These are phyloP conservation scores for Fonsecaea pedrosoi DNA, from an alignment of 2,329 filamentous ascomycete genomes.

Conservation along the genomic window DNA sequence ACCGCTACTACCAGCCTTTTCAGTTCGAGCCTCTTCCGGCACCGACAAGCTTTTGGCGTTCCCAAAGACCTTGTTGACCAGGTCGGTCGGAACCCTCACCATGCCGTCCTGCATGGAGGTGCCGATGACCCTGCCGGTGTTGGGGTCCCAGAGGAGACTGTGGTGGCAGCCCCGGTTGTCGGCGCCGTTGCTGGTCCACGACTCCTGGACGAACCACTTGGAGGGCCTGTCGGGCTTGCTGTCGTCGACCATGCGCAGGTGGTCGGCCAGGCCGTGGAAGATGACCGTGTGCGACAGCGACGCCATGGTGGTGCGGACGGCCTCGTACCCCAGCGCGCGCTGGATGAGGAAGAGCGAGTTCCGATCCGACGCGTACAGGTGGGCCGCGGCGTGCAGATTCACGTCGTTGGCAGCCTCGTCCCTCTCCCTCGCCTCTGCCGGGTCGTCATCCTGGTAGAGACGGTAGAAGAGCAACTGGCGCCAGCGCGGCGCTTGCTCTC, in stretches of 20 bases:
- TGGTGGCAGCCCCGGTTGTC: conserved; percentile 57
- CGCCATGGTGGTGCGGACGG: conserved; percentile 52
- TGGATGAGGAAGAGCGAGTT: conserved; percentile 62
- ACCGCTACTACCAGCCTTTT: not conserved
- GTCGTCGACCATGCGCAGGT: conserved; percentile 51
- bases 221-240: conserved; percentile 37
- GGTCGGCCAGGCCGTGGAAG: conserved; percentile 53
- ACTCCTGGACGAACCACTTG: conserved; percentile 59
- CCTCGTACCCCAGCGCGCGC: conserved; percentile 55
- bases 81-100: conserved; percentile 44
- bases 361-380: conserved; percentile 64
- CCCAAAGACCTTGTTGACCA: not conserved
- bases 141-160: conserved; percentile 52
- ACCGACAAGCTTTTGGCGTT: not conserved
- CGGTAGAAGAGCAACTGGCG: conserved; percentile 57
- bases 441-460: conserved; percentile 51
- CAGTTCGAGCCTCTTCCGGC: not conserved
- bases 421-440: conserved; percentile 33
- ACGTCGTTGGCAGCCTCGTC: conserved; percentile 44
- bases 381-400: conserved; percentile 64
- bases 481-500: conserved; percentile 44
- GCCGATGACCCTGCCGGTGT: conserved; percentile 51
- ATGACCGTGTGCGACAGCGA: conserved; percentile 58
- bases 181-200: conserved; percentile 53
- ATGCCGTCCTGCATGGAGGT: conserved; percentile 60